These are phyloP conservation scores for Eimeria acervulina DNA, from an alignment of 169 alveolate species.

Conservation along the genomic window DNA sequence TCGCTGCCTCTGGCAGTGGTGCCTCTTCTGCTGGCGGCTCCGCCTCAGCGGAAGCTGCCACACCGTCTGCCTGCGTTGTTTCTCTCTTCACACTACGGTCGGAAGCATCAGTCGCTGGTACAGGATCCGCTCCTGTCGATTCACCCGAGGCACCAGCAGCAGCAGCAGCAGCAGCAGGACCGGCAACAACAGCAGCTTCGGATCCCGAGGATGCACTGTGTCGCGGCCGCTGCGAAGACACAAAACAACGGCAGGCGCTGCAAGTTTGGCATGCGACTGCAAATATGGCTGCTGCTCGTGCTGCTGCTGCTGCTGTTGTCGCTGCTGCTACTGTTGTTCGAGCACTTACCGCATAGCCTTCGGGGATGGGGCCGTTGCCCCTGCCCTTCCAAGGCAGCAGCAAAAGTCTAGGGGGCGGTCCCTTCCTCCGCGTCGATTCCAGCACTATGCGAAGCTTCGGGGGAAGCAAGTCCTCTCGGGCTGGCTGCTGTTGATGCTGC, in stretches of 20 bases:
- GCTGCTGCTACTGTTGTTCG: background rate
- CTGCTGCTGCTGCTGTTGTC: constrained; percentile 25
- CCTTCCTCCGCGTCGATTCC: constrained; percentile 60
- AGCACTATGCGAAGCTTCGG: constrained; percentile 54
- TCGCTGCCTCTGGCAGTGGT: background rate
- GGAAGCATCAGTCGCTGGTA: background rate
- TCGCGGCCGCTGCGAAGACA: constrained; percentile 38
- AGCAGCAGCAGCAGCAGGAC: constrained; percentile 4
- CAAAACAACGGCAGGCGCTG: background rate
- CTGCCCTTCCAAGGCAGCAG: constrained; percentile 74
- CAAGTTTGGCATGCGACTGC: background rate
- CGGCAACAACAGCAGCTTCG: background rate
- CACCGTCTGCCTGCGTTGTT: background rate
- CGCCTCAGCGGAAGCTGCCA: background rate
- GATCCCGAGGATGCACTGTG: background rate
- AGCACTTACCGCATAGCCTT: constrained; percentile 52
- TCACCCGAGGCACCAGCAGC: constrained; percentile 21
- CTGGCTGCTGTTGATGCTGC: constrained; percentile 3
- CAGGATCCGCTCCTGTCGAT: constrained; percentile 10
- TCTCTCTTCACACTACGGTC: constrained; percentile 55
- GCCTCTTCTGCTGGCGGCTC: constrained; percentile 27
- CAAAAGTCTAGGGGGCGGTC: constrained; percentile 39
- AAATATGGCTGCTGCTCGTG: background rate
- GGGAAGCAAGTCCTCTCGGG: constrained; percentile 30
- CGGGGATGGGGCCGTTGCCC: constrained; percentile 70